Evolutionary conservation across 805 yeast species (phyloP).

Genomic region (Limtongia smithiae): DNA sequence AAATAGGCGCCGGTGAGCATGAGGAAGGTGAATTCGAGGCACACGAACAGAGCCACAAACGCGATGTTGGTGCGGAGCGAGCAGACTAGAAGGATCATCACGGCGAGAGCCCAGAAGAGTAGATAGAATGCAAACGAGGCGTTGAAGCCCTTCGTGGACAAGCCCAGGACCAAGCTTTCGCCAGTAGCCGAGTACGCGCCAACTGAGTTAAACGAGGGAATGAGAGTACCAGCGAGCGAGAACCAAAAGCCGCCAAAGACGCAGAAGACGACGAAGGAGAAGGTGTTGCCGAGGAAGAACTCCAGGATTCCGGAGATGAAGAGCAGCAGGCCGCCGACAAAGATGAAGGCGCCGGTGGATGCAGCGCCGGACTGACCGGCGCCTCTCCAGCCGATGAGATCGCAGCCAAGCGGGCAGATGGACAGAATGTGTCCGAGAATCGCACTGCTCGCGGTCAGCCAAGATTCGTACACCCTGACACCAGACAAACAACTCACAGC

Average conservation of each 20-base stretch:
- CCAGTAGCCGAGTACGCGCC: conserved; percentile 28
- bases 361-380: conserved; percentile 30
- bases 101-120: conserved; percentile 22
- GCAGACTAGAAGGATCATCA: conserved; percentile 19
- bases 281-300: conserved; percentile 30
- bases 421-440: conserved; percentile 22
- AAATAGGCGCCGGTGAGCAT: conserved; percentile 24
- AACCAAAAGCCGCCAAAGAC: conserved; percentile 29
- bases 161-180: conserved; percentile 13
- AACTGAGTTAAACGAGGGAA: conserved; percentile 25
- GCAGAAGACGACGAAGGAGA: conserved; percentile 27
- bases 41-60: conserved; percentile 18
- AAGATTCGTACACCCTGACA: too few species aligned
- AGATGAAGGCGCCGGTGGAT: conserved; percentile 21
- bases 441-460: too few species aligned
- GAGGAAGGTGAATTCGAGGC: conserved; percentile 16
- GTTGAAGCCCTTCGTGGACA: conserved; percentile 15
- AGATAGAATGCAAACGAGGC: conserved; percentile 25
- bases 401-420: conserved; percentile 26
- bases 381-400: conserved; percentile 28
- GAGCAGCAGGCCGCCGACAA: conserved; percentile 25
- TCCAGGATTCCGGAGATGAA: conserved; percentile 26
- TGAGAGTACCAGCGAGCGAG: conserved; percentile 23
- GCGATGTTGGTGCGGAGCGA: conserved; percentile 27
- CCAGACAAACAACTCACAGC: conserved; percentile 15